Base-by-base conservation (phyloP, 2,329 filamentous ascomycete genomes). In the Hypoxylon sp. region DNA sequence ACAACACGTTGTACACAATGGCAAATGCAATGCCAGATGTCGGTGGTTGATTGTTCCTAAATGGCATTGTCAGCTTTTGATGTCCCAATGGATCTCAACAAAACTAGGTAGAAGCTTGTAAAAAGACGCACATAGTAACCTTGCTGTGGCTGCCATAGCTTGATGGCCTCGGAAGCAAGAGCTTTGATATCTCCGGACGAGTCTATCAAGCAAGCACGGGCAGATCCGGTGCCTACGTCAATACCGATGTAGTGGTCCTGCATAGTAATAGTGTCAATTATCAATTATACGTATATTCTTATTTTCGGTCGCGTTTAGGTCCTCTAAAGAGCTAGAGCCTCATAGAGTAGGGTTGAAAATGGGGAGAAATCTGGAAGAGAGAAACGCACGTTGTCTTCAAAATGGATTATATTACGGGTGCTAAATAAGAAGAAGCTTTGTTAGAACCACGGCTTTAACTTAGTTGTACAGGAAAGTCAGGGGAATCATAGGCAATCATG, bases 11-110 rank as follows among this genome's bases (percentile, higher is more conserved):
- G 88, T 26, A 97, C 91, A 30, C 91, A 94, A 54, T 84, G 81
- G 76, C 92, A 96, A 69, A 99, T 96, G 73, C 91, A 93, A 59
- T 86, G 82, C 94, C 94, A 99, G 67, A 99, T 99, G 71, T 99
- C 90, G 40, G 86, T 90, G 0, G 94, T 97, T 11, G 93, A 97
- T 93, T 99, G 94, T 78, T 99, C 94, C 91, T 78, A 51, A 11
- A 52, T 26, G 12, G 29, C 20, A 34, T 48, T 49, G 32, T 58
- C 29, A 59, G 52, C 11, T 37, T 12, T 37, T 16, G 29, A 6
- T 23, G 19, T 29, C 17, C 20, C 15, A 52, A 44, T 48, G 46
- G 21, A 5, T 25, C 5, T 9, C 21, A 26, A 31, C 9, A 41
- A 46, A 35, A 26, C n/a, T 17, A 7, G 29, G 13, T 16, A 40